Evolutionary conservation across 129 eudicot genomes (phyloP), one percentile per base, ranked within the genome.

Genomic region (Lonicera japonica): DNA sequence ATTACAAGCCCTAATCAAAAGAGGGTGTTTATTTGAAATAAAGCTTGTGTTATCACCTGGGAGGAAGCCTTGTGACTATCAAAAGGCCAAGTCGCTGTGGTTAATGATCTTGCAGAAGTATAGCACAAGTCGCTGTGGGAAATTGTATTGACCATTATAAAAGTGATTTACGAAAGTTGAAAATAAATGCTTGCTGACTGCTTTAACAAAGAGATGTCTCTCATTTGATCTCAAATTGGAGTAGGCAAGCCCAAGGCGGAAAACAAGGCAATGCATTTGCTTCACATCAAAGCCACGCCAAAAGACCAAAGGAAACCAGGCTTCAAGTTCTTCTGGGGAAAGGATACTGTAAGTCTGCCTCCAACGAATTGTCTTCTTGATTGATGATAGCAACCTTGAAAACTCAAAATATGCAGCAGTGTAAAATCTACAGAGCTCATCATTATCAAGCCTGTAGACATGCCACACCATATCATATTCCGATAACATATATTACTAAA

Each of bases 51-150:
- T 19, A 86, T 68, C 64, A 86, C 61, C 48, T 83, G 82, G 13
- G 87, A 18, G 90, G 85, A 58, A 86, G 86, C 14, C 95, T 78
- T 41, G 75, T 70, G 41, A 83, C 76, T 36, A 78, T 70, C 75
- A 86, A 80, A 52, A 82, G 73, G 25, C 84, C 87, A 67, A 86
- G 95, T 29, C 95, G 82, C 24, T 75, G 77, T 8, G 95, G 95
- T 72, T 83, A 86, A 77, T 86, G 87, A 69, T 86, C 95, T 73
- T 86, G 95, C 73, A 86, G 72, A 67, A 86, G 85, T 45, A 78
- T 53, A 6, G 87, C 80, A 69, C 90, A 86, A 9, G 85, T 75
- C 72, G n/a, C n/a, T n/a, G n/a, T n/a, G n/a, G 43, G 43, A 38
- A 38, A n/a, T n/a, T n/a, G n/a, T n/a, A n/a, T n/a, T n/a, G n/a